phyloP scores from a whole-genome alignment of 129 eudicot species.

The Flaveria brownii region DNA sequence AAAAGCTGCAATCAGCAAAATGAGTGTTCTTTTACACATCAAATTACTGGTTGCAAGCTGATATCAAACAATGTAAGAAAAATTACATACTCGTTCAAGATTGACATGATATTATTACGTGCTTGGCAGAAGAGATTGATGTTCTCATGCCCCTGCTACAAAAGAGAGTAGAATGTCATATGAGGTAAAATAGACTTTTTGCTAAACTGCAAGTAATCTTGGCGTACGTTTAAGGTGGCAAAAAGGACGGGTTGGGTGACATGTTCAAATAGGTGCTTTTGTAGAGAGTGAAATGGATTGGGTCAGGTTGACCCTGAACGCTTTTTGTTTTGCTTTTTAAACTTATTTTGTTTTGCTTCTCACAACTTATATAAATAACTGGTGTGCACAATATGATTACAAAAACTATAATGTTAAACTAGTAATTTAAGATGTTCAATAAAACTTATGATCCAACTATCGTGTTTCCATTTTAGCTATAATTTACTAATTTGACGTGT shows the following conservation, averaged over 20 bases:
- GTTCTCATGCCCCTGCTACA: conserved; percentile 72
- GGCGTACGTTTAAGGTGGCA: not conserved
- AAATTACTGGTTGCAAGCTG: not conserved
- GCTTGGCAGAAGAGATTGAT: conserved; percentile 71
- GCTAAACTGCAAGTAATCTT: not conserved
- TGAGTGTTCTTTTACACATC: not conserved
- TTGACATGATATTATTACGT: conserved; percentile 55
- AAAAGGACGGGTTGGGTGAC: not conserved
- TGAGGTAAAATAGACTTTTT: conserved; percentile 1
- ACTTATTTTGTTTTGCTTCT: not conserved
- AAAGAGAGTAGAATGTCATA: conserved; percentile 14
- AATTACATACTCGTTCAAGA: conserved; percentile 67
- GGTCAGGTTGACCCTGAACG: too few relatives aligned
- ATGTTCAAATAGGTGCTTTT: not conserved
- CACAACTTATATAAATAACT: not conserved
- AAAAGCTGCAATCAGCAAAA: not conserved
- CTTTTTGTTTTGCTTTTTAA: not conserved
- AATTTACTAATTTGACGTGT: conserved; percentile 2
- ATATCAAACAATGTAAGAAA: not conserved
- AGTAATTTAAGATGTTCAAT: not conserved
- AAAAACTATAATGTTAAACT: not conserved
- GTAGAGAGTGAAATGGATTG: not conserved
- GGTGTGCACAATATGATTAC: not conserved
- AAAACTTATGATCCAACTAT: not conserved
- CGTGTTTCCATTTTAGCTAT: too few relatives aligned